Evolutionary conservation across 1,284 basidiomycete genomes (phyloP).

Genomic region (Apiotrichum veenhuisii): DNA sequence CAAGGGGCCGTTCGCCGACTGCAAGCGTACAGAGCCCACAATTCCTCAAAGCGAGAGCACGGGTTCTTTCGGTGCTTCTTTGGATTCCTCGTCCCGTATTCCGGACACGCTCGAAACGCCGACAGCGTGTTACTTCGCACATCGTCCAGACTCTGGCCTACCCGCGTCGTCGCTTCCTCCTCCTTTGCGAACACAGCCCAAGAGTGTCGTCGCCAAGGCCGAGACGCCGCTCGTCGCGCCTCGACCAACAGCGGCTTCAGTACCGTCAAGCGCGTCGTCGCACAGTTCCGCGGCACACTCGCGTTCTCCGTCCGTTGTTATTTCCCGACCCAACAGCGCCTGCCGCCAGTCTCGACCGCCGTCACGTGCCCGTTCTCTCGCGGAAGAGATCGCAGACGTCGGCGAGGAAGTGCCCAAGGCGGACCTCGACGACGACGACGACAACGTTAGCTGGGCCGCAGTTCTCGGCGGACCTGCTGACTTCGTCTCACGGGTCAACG

Average conservation of each 20-base stretch:
- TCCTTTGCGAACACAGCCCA: too few species aligned
- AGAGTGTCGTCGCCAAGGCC: too few species aligned
- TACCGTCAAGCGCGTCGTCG: not conserved
- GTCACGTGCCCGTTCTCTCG: slow-evolving; percentile 2
- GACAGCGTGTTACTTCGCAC: too few species aligned
- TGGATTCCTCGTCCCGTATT: not conserved
- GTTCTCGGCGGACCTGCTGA: not conserved
- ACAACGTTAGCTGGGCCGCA: not conserved
- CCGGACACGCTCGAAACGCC: too few species aligned
- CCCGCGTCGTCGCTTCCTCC: too few species aligned
- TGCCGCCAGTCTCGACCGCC: not conserved
- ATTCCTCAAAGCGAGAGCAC: not conserved
- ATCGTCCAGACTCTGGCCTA: too few species aligned
- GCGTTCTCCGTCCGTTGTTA: not conserved
- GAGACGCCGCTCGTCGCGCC: too few species aligned
- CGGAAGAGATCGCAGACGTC: slow-evolving; percentile 4
- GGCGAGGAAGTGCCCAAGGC: not conserved
- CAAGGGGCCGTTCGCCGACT: not conserved
- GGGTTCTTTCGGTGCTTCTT: not conserved
- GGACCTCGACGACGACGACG: not conserved
- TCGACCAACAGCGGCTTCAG: not conserved
- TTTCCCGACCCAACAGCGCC: not conserved
- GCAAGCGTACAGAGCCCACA: not conserved
- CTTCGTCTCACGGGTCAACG: not conserved
- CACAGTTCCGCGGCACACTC: not conserved